A percentile compares a stretch with the other conserved stretches of the same genome.
phyloP scores from a whole-genome alignment of 371 early-diverging fungal genomes.

The Sporodiniella umbellata region DNA sequence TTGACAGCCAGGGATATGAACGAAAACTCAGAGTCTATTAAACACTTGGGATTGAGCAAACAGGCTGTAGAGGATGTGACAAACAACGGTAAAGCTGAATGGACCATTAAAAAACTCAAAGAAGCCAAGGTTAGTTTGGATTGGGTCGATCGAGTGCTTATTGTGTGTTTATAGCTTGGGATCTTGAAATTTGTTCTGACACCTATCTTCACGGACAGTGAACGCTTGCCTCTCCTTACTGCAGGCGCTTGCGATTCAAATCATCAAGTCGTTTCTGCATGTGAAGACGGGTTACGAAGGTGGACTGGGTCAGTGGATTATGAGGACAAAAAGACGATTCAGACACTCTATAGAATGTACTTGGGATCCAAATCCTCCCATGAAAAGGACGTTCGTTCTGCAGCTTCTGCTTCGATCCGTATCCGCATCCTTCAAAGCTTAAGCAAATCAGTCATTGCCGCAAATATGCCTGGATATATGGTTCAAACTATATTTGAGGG shows the following conservation, averaged over 20 bases:
- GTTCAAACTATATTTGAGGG: constrained; percentile 79
- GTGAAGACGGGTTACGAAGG: constrained; percentile 72
- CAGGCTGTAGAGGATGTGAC: constrained; percentile 56
- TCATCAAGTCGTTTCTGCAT: constrained; percentile 61
- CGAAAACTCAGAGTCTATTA: constrained; percentile 8
- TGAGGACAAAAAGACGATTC: constrained; percentile 50
- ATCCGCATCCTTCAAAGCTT: constrained; percentile 62
- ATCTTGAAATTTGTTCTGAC: constrained; percentile 40
- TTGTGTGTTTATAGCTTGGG: constrained; percentile 24
- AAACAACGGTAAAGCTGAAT: constrained; percentile 62
- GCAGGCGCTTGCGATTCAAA: constrained; percentile 65
- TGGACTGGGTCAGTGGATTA: constrained; percentile 60
- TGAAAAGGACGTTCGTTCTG: constrained; percentile 26
- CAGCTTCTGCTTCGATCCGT: constrained; percentile 57
- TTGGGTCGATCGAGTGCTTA: no score
- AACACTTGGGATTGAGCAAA: constrained; percentile 43
- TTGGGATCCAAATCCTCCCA: constrained; percentile 44
- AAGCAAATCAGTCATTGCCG: constrained; percentile 59
- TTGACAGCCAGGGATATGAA: constrained; percentile 20
- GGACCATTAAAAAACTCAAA: constrained; percentile 48
- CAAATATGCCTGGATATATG: constrained; percentile 63
- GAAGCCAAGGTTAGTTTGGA: constrained; percentile 34
- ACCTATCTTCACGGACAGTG: constrained; percentile 41
- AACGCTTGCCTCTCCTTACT: constrained; percentile 60
- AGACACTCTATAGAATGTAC: constrained; percentile 64